Base-by-base conservation (phyloP, 495 filamentous ascomycete genomes). In the Penicillium maclennaniae region DNA sequence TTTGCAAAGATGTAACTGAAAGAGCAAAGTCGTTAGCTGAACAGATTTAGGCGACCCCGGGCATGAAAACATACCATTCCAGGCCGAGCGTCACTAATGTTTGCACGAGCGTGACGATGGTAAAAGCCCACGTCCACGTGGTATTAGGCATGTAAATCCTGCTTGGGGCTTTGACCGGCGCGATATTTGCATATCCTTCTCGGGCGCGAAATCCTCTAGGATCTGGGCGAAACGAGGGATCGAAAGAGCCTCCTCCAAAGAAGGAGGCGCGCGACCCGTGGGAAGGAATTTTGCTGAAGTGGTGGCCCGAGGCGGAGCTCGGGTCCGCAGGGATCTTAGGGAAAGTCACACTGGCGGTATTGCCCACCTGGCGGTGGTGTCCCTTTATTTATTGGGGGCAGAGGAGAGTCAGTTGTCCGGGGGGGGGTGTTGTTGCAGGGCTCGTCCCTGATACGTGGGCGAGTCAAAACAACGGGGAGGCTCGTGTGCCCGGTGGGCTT, bases 121-220 rank as follows among this genome's bases (percentile, higher is more conserved):
- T 78, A 66, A 97, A 97, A 50, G 83, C 71, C 83, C 91, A 93
- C 3, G 91, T 90, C 95, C 95, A 98, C 60, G 75, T 75, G 4
- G 89, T 86, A 62, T 83, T 87, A 46, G 92, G 84, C 58, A 84
- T 75, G 59, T 90, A 91, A 76, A 86, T 84, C 59, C 68, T 79
- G 55, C 63, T 53, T 52, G 54, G 60, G 16, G 49, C 41, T 1
- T 51, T 51, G 7, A 27, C 34, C 2, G 68, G 58, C 2, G 61
- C 43, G 19, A 69, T 63, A 61, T 72, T 73, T 42, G 73, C 57
- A 60, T 82, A 78, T 10, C 80, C 79, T 71, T 86, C 76, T 54
- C 82, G 73, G 38, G 75, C 66, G 58, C 78, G 79, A 62, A 81
- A 84, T 20, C 80, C 79, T 40, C 72, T 75, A 23, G 55, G 43